Evolutionary conservation across 2,329 filamentous ascomycete species (phyloP).

Genomic region (Botryotinia narcissicola): DNA sequence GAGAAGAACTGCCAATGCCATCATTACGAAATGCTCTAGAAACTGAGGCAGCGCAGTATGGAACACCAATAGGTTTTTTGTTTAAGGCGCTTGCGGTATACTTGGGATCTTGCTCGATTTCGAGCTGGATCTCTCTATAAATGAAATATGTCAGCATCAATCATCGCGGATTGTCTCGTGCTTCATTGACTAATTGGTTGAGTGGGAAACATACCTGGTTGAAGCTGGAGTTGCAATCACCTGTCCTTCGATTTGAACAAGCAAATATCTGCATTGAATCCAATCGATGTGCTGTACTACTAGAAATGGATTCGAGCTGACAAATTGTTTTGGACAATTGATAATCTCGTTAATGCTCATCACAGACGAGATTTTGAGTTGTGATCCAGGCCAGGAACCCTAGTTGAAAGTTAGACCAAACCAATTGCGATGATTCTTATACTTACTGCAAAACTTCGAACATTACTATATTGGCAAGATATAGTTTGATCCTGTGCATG

Average conservation of each 20-base stretch:
- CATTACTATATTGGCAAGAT: slow-evolving; percentile 43
- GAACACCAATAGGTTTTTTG: slow-evolving; percentile 32
- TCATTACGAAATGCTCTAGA: slow-evolving; percentile 32
- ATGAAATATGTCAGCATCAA: neutral
- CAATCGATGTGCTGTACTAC: slow-evolving; percentile 77
- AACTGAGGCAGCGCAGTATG: slow-evolving; percentile 33
- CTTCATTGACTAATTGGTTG: neutral
- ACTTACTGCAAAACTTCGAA: slow-evolving; percentile 22
- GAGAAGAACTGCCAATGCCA: neutral
- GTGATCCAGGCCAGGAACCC: slow-evolving; percentile 63
- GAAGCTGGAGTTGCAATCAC: neutral
- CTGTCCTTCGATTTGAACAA: slow-evolving; percentile 48
- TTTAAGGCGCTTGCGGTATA: slow-evolving; percentile 27
- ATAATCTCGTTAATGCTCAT: slow-evolving; percentile 83
- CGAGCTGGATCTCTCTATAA: neutral
- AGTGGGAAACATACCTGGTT: neutral
- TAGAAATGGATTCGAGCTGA: slow-evolving; percentile 55
- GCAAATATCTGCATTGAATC: slow-evolving; percentile 87
- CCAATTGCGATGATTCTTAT: neutral
- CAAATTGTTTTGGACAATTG: slow-evolving; percentile 65
- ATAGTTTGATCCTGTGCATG: slow-evolving; percentile 60
- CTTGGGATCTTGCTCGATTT: slow-evolving; percentile 33
- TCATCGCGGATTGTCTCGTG: neutral
- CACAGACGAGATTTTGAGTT: slow-evolving; percentile 56
- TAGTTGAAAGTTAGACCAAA: slow-evolving; percentile 21